These are phyloP conservation scores for Monarda citriodora DNA, from an alignment of 305 asterid genomes.

Conservation along the genomic window DNA sequence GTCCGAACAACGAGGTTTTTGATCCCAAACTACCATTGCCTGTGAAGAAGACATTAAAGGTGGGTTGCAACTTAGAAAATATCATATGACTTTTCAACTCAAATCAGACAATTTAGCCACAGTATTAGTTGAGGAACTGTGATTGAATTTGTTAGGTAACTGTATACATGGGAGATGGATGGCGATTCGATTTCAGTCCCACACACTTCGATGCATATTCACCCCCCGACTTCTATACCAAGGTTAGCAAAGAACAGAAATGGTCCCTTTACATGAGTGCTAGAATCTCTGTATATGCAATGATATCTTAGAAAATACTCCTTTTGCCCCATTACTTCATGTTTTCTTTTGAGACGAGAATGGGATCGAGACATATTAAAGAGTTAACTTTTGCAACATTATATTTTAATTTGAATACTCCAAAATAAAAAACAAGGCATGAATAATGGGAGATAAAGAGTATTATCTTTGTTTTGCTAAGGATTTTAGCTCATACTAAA, in stretches of 20 bases:
- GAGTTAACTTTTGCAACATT: no score
- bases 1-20: slow-evolving; percentile 48
- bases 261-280: neutral
- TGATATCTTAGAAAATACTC: no score
- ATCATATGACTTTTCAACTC: no score
- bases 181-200: slow-evolving; percentile 93
- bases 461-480: neutral
- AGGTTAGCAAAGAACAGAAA: slow-evolving; percentile 37
- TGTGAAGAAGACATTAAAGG: slow-evolving; percentile 64
- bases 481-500: neutral
- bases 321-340: no score
- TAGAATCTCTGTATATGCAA: no score
- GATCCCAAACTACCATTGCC: slow-evolving; percentile 68
- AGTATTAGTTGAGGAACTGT: neutral
- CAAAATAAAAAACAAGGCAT: no score
- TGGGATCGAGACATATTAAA: no score
- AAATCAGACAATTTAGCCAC: neutral
- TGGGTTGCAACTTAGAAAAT: slow-evolving; percentile 6
- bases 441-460: no score
- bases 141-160: slow-evolving; percentile 38
- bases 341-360: no score
- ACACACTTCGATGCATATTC: slow-evolving; percentile 90
- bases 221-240: slow-evolving; percentile 90
- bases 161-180: slow-evolving; percentile 87
- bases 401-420: no score